phyloP scores from a whole-genome alignment of 225 moss, liverwort and hornwort genomes.

The Polytrichum commune region DNA sequence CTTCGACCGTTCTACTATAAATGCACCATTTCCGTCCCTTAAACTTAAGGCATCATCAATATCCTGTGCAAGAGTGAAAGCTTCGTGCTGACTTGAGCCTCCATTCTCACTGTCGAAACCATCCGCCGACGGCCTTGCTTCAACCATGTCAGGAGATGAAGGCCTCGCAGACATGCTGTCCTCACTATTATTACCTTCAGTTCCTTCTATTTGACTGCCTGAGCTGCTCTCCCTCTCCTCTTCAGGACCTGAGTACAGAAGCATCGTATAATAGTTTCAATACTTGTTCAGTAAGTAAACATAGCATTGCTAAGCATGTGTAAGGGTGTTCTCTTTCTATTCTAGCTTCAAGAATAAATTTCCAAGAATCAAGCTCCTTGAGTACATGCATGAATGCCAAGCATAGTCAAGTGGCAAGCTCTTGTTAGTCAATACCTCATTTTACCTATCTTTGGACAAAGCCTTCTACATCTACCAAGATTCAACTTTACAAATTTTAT shows the following conservation, averaged over 20 bases:
- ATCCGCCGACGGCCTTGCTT: constrained; percentile 94
- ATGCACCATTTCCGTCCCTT: constrained; percentile 94
- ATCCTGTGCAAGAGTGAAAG: constrained; percentile 64
- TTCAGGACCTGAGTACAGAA: constrained; percentile 28
- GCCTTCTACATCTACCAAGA: too few species aligned
- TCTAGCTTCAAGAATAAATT: too few species aligned
- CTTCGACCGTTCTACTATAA: constrained; percentile 90
- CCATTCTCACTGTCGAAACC: constrained; percentile 70
- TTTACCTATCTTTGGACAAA: too few species aligned
- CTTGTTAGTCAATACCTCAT: too few species aligned
- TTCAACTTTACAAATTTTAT: too few species aligned
- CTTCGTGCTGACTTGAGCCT: constrained; percentile 53
- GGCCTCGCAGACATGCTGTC: constrained; percentile 90
- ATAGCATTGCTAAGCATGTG: too few species aligned
- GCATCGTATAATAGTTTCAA: too few species aligned
- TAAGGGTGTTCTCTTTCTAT: too few species aligned
- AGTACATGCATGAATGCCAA: too few species aligned
- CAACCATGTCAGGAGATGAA: constrained; percentile 87
- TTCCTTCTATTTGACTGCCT: constrained; percentile 72
- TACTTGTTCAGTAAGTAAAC: too few species aligned
- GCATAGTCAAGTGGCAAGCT: too few species aligned
- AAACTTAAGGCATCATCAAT: constrained; percentile 81
- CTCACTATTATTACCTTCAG: constrained; percentile 70
- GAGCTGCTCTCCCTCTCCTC: constrained; percentile 74
- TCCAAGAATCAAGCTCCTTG: too few species aligned